Conservation (phyloP, 2,329 filamentous ascomycete genomes). For the Calonectria hawksworthii region DNA sequence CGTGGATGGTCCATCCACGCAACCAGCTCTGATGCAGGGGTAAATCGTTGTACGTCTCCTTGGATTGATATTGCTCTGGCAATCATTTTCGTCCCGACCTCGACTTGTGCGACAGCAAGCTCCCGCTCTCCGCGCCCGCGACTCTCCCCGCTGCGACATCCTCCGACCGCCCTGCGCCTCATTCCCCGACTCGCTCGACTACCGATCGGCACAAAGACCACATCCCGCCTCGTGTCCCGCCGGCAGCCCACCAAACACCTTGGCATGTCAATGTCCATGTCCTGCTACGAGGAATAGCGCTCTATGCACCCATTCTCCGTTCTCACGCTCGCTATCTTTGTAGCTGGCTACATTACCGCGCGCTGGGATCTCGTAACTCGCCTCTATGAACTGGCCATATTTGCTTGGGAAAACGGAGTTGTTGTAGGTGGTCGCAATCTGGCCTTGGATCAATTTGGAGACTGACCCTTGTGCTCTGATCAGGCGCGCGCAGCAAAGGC, state of each 20-base stretch:
- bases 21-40: constrained; percentile 38
- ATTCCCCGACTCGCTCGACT: constrained; percentile 8
- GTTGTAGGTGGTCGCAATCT: constrained; percentile 72
- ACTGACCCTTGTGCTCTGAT: constrained; percentile 14
- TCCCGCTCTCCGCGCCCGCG: background rate
- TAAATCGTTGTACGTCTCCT: constrained; percentile 31
- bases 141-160: background rate
- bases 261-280: constrained; percentile 54
- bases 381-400: constrained; percentile 95
- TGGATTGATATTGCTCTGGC: constrained; percentile 34
- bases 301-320: constrained; percentile 98
- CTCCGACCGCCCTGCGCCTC: background rate
- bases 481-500: constrained; percentile 89
- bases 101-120: background rate
- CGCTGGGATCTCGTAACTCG: constrained; percentile 98
- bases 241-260: constrained; percentile 40
- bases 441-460: background rate
- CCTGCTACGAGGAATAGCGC: constrained; percentile 57
- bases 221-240: constrained; percentile 30
- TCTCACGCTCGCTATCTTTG: constrained; percentile 96
- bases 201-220: constrained; percentile 21
- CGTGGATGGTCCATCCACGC: constrained; percentile 27
- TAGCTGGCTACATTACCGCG: constrained; percentile 99
- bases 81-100: constrained; percentile 22
- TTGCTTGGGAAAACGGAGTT: constrained; percentile 98